Conservation (phyloP, 2,329 filamentous ascomycete genomes). For the Penicillium sclerotiorum region DNA sequence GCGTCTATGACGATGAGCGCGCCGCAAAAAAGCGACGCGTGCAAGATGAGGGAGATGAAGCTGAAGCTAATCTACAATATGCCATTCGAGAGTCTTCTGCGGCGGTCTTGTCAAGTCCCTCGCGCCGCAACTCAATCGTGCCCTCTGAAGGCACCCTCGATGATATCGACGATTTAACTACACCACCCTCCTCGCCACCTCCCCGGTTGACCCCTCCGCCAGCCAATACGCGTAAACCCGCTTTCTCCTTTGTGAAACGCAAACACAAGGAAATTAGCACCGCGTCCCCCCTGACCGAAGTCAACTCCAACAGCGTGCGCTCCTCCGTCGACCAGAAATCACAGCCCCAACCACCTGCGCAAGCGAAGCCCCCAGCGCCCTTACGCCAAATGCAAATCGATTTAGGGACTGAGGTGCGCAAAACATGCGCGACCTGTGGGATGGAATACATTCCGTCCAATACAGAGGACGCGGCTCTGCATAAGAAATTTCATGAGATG, state of each 20-base stretch:
- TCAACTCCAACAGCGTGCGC: conserved; percentile 48
- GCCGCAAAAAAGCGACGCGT: conserved; percentile 51
- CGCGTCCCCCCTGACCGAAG: conserved; percentile 47
- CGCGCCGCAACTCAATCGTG: conserved; percentile 49
- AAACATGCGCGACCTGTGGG: conserved; percentile 62
- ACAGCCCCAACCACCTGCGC: conserved; percentile 21
- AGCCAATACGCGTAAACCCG: conserved; percentile 50
- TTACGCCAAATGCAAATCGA: conserved; percentile 65
- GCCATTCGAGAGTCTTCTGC: conserved; percentile 53
- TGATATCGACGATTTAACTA: conserved; percentile 46
- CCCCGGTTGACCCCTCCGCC: conserved; percentile 47
- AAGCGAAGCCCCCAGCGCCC: conserved; percentile 31
- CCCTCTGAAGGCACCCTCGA: conserved; percentile 48
- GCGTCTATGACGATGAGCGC: conserved; percentile 50
- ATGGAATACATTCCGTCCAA: conserved; percentile 69
- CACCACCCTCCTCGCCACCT: conserved; percentile 57
- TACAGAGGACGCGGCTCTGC: conserved; percentile 62
- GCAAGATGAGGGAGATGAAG: conserved; percentile 43
- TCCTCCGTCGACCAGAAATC: conserved; percentile 38
- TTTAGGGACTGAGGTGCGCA: conserved; percentile 57
- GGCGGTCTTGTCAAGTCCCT: conserved; percentile 49
- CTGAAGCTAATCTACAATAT: conserved; percentile 50
- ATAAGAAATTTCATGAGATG: conserved; percentile 66
- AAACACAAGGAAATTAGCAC: conserved; percentile 40
- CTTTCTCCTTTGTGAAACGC: conserved; percentile 54